Evolutionary conservation across 345 rosid species (phyloP), one percentile per base, ranked within the genome.

Genomic region (Eucalyptus melliodora): DNA sequence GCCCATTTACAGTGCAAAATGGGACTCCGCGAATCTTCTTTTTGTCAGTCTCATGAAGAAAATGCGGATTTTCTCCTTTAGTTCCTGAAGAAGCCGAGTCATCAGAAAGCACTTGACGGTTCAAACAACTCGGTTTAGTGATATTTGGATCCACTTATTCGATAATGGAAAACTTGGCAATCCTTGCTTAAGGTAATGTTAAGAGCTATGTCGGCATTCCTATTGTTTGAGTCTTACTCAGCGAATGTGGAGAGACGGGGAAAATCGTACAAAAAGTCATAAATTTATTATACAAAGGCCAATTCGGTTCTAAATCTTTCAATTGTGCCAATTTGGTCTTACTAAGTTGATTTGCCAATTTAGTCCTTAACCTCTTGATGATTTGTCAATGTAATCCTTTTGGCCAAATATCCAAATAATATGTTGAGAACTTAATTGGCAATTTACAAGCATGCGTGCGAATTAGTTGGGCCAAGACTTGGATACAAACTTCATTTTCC

Each of bases 271-370:
- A 21, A 53, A 21, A 53, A 19, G 4, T 53, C 26, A 53, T 53
- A 53, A 53, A 53, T 53, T 21, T 53, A 8, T 53, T 53, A 9
- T 53, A 53, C 4, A 21, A 53, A 53, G 0, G 5, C 0, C 1
- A 53, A 8, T 53, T 19, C 1, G 0, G 2, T 53, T 53, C 1
- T 53, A 53, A 53, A 53, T 21, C 11, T 19, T 53, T 53, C 5
- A 8, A 53, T 8, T 21, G 5, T 21, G 26, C 26, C 26, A 21
- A 19, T 2, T 53, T 53, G 0, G 1, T 19, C 56, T 19, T 53
- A 53, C 0, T 53, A 53, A 53, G 24, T 0, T 19, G 24, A 53
- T 53, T 53, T 53, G 24, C 0, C 24, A 53, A 53, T 53, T 53
- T 53, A 7, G 11, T 53, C 11, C 11, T 10, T 53, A 21, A 21